These are phyloP conservation scores for Saccharum officinarum DNA, from an alignment of 176 grass and related monocot genomes.

Conservation along the genomic window DNA sequence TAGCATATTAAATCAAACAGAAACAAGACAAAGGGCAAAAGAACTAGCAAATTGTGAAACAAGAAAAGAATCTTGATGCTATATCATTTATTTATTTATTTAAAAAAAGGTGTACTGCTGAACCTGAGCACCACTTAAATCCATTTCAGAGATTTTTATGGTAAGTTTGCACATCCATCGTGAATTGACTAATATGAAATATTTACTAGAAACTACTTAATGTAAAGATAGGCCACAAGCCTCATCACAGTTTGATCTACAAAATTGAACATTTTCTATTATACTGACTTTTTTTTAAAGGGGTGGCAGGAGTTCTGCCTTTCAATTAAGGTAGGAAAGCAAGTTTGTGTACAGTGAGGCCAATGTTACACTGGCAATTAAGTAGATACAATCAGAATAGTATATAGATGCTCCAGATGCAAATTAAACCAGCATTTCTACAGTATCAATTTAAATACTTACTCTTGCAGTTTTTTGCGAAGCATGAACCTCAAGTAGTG, in stretches of 20 bases:
- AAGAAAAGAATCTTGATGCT: not conserved
- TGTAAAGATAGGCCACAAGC: constrained; percentile 2
- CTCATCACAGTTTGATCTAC: not conserved
- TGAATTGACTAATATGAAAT: not conserved
- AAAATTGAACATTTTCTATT: not conserved
- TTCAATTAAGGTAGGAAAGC: not conserved
- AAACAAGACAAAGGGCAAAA: constrained; percentile 16
- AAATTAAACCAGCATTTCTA: constrained; percentile 19
- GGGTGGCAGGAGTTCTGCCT: not conserved
- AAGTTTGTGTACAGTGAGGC: not conserved
- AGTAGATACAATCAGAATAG: constrained; percentile 10
- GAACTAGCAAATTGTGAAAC: constrained; percentile 11
- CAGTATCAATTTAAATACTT: constrained; percentile 39
- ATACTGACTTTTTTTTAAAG: not conserved
- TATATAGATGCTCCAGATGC: constrained; percentile 1
- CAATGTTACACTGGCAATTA: not conserved
- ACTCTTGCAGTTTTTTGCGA: constrained; percentile 90
- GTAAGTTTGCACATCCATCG: not conserved
- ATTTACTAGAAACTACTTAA: constrained; percentile 7
- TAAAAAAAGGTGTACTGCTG: not conserved
- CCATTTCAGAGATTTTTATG: not conserved
- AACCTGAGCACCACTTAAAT: constrained; percentile 10
- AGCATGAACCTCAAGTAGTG: constrained; percentile 98
- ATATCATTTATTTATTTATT: not conserved
- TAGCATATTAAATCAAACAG: not conserved